Conservation (phyloP, 768 basidiomycete genomes). For the Tricholoma flavovirens region DNA sequence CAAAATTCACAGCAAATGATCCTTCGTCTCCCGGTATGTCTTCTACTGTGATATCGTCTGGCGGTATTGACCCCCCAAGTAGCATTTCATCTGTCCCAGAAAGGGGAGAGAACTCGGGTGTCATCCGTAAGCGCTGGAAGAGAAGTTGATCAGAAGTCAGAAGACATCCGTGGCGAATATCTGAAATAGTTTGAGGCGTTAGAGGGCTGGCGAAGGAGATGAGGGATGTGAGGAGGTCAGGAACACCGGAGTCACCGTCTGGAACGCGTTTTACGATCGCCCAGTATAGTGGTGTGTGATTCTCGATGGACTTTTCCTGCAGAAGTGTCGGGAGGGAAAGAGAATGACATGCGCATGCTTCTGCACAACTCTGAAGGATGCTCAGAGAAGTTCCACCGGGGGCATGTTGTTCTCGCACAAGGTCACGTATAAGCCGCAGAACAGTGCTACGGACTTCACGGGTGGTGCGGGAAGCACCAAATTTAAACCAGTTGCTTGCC, state of each 20-base stretch:
- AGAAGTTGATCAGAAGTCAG: slow-evolving; percentile 53
- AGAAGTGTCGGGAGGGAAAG: slow-evolving; percentile 50
- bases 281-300: slow-evolving; percentile 69
- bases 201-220: slow-evolving; percentile 48
- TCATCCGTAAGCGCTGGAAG: slow-evolving; percentile 53
- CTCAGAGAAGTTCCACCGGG: slow-evolving; percentile 27
- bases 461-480: slow-evolving; percentile 28
- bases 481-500: slow-evolving; percentile 30
- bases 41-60: slow-evolving; percentile 51
- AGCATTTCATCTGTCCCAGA: slow-evolving; percentile 50
- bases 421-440: slow-evolving; percentile 48
- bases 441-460: slow-evolving; percentile 51
- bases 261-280: slow-evolving; percentile 55
- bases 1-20: slow-evolving; percentile 48
- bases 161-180: slow-evolving; percentile 64
- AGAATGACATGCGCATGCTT: slow-evolving; percentile 46
- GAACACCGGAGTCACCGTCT: slow-evolving; percentile 27
- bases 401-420: slow-evolving; percentile 36
- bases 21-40: slow-evolving; percentile 45
- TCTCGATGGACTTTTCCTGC: slow-evolving; percentile 60
- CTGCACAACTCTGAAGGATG: slow-evolving; percentile 58
- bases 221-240: slow-evolving; percentile 43
- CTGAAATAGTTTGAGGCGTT: slow-evolving; percentile 39
- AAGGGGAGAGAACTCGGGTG: slow-evolving; percentile 46
- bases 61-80: slow-evolving; percentile 35